Base-by-base conservation (phyloP, 345 rosid genomes). In the Eucalyptus viminalis region DNA sequence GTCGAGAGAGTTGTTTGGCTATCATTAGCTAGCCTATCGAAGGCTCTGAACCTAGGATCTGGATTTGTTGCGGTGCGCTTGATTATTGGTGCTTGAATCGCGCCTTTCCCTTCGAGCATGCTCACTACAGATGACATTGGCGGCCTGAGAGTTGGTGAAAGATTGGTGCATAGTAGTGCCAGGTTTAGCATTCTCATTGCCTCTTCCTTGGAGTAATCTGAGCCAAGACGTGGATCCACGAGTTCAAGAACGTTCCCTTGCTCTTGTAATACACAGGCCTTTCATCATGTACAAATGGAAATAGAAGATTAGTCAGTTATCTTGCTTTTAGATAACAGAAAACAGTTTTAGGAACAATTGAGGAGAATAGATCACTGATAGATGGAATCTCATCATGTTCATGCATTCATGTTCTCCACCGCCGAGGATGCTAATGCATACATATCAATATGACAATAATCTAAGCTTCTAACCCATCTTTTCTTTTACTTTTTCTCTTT, bases 261-360 rank as follows among this genome's bases (percentile, higher is more conserved):
- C 91, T 97, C 99, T 95, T 97, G 98, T 92, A 93, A 93, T 29
- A 97, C 99, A 87, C 93, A 97, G 49, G 99, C 99, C 99, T 95
- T 49, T 53, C 87, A 65, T 87, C 49, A 54, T 19, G 62, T 50
- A 29, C 50, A 76, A 49, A 27, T 40, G 51, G 21, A 69, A 49
- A 49, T 65, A 49, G 51, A 86, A 88, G 19, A 43, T 44, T 87
- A 72, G 50, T 40, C 34, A 14, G 27, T 21, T 17, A 34, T 69
- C 49, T 27, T 40, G 76, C 58, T 86, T 86, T 22, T 29, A 49
- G 45, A 37, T 51, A 7, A 37, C 60, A 16, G 62, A 17, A 22
- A 12, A 44, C 37, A 51, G 51, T 45, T 27, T 27, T 11, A 27
- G 53, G 86, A 83, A 83, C 17, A 60, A 19, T 53, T 53, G 56